Evolutionary conservation across 371 early-diverging fungal genomes (phyloP).

Genomic region (Mortierella sp.): DNA sequence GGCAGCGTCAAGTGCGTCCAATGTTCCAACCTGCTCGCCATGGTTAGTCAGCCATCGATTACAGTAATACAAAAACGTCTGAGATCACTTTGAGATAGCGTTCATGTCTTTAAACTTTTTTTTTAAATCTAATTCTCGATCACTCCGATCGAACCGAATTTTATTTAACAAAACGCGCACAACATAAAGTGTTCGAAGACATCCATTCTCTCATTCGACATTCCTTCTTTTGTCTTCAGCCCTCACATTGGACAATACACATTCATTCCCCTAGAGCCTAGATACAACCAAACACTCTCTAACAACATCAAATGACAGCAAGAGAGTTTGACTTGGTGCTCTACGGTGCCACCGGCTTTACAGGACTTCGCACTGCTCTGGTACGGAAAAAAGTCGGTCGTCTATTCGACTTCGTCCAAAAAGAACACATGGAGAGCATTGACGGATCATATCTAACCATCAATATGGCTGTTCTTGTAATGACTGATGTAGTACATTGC

Average conservation of each 20-base stretch:
- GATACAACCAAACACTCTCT: neutral
- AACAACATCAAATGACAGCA: conserved; percentile 30
- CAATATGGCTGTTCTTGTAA: neutral
- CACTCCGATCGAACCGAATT: conserved; percentile 9
- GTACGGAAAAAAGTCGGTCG: conserved; percentile 46
- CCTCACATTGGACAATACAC: too few relatives aligned
- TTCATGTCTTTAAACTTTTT: too few relatives aligned
- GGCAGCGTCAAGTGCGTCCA: conserved; percentile 19
- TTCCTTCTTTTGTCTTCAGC: neutral
- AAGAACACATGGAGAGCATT: too few relatives aligned
- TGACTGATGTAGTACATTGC: conserved; percentile 40
- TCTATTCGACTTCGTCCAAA: neutral
- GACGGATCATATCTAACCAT: too few relatives aligned
- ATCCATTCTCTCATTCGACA: neutral
- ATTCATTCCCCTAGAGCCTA: too few relatives aligned
- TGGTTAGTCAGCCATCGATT: neutral
- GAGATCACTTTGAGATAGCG: too few relatives aligned
- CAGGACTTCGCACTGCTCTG: conserved; percentile 80
- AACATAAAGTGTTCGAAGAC: neutral
- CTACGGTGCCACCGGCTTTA: conserved; percentile 92
- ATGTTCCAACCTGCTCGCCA: conserved; percentile 26
- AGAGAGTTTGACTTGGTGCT: conserved; percentile 60
- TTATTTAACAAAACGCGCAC: neutral
- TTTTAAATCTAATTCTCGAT: neutral
- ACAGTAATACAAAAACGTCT: too few relatives aligned